Evolutionary conservation across 2,329 filamentous ascomycete genomes (phyloP).

Genomic region (Penicillium occitanis): DNA sequence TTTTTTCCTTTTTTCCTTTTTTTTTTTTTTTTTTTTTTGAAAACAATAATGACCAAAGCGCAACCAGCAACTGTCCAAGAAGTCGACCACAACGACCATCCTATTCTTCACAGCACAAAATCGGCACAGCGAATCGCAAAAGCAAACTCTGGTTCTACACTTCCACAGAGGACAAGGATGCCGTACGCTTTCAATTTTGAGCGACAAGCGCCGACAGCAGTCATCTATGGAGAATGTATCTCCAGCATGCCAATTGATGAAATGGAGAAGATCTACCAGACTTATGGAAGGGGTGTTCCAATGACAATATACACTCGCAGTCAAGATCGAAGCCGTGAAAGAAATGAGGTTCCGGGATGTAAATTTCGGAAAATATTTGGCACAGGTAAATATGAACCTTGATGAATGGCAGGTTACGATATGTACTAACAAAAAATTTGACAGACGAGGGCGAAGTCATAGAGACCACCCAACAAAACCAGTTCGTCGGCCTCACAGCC

Average conservation of each 20-base stretch:
- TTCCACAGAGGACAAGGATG: not conserved
- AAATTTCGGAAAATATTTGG: constrained; percentile 25
- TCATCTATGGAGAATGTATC: constrained; percentile 20
- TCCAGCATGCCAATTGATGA: constrained; percentile 21
- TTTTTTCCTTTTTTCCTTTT: too few species aligned
- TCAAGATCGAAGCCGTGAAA: constrained; percentile 19
- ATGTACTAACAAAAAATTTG: not conserved
- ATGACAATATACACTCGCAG: constrained; percentile 25
- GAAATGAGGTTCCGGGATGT: constrained; percentile 23
- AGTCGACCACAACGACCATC: not conserved
- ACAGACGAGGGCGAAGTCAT: constrained; percentile 15
- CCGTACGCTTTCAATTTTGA: not conserved
- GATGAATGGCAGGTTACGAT: not conserved
- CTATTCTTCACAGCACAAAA: constrained; percentile 11
- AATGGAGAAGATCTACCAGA: constrained; percentile 20
- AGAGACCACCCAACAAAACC: not conserved
- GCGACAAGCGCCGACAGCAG: not conserved
- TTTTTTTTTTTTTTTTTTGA: not conserved
- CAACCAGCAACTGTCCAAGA: constrained; percentile 9
- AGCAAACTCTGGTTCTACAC: not conserved
- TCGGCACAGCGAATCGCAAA: constrained; percentile 7
- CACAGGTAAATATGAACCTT: constrained; percentile 10
- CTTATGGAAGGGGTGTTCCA: not conserved
- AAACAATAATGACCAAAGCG: not conserved
- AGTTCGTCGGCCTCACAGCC: constrained; percentile 8